Conservation (phyloP, 345 rosid genomes). For the Heritiera fomes region DNA sequence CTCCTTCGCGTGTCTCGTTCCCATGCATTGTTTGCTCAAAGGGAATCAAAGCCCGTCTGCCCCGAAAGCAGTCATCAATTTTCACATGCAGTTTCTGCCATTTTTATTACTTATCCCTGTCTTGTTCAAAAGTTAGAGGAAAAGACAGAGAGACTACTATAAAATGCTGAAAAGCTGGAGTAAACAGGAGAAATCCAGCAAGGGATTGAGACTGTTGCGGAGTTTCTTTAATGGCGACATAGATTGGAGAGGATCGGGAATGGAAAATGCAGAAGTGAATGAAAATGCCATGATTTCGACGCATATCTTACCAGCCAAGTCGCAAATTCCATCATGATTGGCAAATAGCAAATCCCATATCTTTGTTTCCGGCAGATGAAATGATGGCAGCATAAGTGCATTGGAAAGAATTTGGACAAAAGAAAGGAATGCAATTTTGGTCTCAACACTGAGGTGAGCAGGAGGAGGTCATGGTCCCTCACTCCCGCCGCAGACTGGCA, state of each 20-base stretch:
- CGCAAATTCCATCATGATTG: constrained; percentile 7
- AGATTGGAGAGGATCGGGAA: no score
- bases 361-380: neutral
- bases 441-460: neutral
- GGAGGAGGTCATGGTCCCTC: neutral
- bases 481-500: no score
- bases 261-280: neutral
- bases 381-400: neutral
- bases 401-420: no score
- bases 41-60: neutral
- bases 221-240: constrained; percentile 15
- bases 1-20: no score
- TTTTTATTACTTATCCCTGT: no score
- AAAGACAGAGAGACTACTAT: no score
- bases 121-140: no score
- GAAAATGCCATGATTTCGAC: neutral
- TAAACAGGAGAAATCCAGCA: constrained; percentile 14
- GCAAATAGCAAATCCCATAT: neutral
- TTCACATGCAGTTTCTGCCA: neutral
- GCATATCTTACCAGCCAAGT: neutral
- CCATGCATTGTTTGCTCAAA: neutral
- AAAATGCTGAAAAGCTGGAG: no score
- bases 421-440: neutral
- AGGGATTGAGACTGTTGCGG: constrained; percentile 1
- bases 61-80: neutral